These are phyloP conservation scores for Yamadazyma mexicana DNA, from an alignment of 1,139 yeast genomes.

Conservation along the genomic window DNA sequence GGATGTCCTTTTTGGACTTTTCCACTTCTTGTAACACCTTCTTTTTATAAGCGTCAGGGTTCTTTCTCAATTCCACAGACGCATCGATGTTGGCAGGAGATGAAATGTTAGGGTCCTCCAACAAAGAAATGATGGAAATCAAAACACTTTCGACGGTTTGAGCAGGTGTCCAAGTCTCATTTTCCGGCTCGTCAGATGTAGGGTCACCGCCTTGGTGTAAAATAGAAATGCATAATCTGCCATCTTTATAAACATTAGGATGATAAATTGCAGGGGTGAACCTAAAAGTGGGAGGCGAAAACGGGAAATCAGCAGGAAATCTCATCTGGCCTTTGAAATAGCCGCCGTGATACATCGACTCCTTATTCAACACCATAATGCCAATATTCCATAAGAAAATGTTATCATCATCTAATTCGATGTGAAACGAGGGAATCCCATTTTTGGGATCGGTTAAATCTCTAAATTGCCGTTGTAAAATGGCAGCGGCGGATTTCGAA, in stretches of 20 bases:
- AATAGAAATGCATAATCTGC: slow-evolving; percentile 88
- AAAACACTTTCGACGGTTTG: slow-evolving; percentile 92
- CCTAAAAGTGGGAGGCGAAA: slow-evolving; percentile 85
- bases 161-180: slow-evolving; percentile 95
- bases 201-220: slow-evolving; percentile 89
- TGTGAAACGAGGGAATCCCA: slow-evolving; percentile 89
- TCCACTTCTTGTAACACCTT: slow-evolving; percentile 83
- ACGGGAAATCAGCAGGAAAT: slow-evolving; percentile 90
- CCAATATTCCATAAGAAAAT: slow-evolving; percentile 93
- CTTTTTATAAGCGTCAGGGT: slow-evolving; percentile 75
- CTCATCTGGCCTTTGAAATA: slow-evolving; percentile 92
- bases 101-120: slow-evolving; percentile 89
- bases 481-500: slow-evolving; percentile 65
- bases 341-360: slow-evolving; percentile 94
- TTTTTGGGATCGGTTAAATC: slow-evolving; percentile 92
- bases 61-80: slow-evolving; percentile 85
- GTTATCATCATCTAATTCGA: slow-evolving; percentile 84
- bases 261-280: slow-evolving; percentile 95
- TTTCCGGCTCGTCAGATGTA: slow-evolving; percentile 86
- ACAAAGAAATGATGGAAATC: slow-evolving; percentile 82
- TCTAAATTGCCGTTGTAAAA: slow-evolving; percentile 88
- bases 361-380: slow-evolving; percentile 86
- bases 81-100: slow-evolving; percentile 98
- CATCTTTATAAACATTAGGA: slow-evolving; percentile 93
- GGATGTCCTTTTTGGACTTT: slow-evolving; percentile 80